Conservation (phyloP, 441 rosid species). For the Gossypium davidsonii region DNA sequence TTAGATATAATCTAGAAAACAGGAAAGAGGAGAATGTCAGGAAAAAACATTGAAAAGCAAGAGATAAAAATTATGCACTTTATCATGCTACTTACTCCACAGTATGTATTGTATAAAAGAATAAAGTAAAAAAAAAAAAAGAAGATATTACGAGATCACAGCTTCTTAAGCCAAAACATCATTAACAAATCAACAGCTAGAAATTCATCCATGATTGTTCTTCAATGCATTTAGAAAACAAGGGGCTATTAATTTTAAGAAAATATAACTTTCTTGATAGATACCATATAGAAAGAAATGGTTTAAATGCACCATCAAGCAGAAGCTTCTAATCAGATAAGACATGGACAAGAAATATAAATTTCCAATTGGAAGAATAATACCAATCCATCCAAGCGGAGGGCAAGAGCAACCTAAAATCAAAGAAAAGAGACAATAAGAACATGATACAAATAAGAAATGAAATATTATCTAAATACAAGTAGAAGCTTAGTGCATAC, state of each 20-base stretch:
- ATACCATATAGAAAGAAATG: not conserved
- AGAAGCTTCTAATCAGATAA: not conserved
- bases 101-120: not conserved
- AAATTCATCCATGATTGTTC: not conserved
- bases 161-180: not conserved
- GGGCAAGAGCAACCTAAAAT: constrained; percentile 88
- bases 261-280: not conserved
- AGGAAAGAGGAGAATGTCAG: not conserved
- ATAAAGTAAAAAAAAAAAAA: not conserved
- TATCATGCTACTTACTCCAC: not conserved
- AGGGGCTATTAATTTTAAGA: not conserved
- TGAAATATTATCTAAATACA: constrained; percentile 5
- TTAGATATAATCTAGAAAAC: constrained; percentile 71
- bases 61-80: not conserved
- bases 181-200: not conserved
- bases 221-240: not conserved
- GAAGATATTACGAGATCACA: not conserved
- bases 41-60: not conserved
- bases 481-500: constrained; percentile 34
- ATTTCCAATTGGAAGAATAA: constrained; percentile 16
- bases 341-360: not conserved
- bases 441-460: constrained; percentile 8
- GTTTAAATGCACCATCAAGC: not conserved
- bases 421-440: constrained; percentile 26
- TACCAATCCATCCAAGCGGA: constrained; percentile 92